Conservation (phyloP, 129 eudicot genomes). For the Escallonia rubra region DNA sequence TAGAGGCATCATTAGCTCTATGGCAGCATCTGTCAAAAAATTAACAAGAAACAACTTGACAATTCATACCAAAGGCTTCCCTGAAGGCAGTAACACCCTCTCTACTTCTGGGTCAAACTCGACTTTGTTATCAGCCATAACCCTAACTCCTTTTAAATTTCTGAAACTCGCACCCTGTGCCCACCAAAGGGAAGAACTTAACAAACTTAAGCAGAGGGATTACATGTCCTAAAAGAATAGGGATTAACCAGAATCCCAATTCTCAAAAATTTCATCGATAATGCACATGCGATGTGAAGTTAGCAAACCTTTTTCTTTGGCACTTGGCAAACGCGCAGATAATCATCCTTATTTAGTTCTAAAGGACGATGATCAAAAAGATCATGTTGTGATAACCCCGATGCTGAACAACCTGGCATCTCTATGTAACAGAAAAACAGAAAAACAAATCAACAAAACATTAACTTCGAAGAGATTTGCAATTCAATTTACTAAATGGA, state of each 20-base stretch:
- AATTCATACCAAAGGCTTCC: slow-evolving; percentile 58
- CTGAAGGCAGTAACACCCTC: slow-evolving; percentile 41
- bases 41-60: background rate
- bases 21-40: background rate
- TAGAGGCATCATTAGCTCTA: background rate
- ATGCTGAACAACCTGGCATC: slow-evolving; percentile 41
- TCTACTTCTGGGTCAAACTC: slow-evolving; percentile 54
- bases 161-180: slow-evolving; percentile 77
- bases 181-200: background rate
- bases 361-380: slow-evolving; percentile 75
- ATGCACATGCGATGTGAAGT: background rate
- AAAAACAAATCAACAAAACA: background rate
- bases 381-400: slow-evolving; percentile 10
- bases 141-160: slow-evolving; percentile 57
- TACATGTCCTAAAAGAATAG: background rate
- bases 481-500: background rate
- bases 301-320: slow-evolving; percentile 70
- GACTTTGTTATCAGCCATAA: slow-evolving; percentile 45
- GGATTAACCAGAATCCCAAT: background rate
- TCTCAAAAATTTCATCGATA: background rate
- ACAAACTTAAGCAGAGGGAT: background rate
- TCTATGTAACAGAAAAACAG: slow-evolving; percentile 17
- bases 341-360: slow-evolving; percentile 55
- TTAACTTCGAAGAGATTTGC: background rate
- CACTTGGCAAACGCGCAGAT: slow-evolving; percentile 56